Percentiles rank a stretch among this genome's conserved stretches.
phyloP scores from a whole-genome alignment of 139 green algal genomes.

The Chlorella ohadii region DNA sequence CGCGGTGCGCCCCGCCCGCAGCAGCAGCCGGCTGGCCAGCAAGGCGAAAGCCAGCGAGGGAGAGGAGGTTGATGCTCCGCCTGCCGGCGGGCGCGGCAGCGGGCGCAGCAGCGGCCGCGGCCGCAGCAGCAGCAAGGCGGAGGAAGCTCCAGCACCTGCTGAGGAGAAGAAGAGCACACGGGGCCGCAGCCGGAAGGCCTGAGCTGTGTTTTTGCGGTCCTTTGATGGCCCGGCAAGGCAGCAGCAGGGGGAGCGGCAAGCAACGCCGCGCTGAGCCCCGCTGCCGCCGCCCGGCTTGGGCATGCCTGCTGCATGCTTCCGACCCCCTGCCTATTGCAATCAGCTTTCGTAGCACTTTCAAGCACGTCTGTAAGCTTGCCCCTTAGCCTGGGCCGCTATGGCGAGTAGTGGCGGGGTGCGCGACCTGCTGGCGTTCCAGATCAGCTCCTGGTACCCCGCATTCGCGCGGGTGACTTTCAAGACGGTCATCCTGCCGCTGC shows the following conservation, averaged over 20 bases:
- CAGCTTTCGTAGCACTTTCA: background rate
- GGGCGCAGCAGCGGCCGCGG: conserved; percentile 20
- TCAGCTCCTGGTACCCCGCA: conserved; percentile 60
- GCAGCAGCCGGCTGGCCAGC: conserved; percentile 11
- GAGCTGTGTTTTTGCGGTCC: background rate
- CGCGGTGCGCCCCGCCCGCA: background rate
- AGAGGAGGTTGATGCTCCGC: background rate
- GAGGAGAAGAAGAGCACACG: conserved; percentile 2
- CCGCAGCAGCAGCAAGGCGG: conserved; percentile 7
- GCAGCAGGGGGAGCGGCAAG: background rate
- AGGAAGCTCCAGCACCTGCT: background rate
- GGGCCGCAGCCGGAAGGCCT: background rate
- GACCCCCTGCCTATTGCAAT: background rate
- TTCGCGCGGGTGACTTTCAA: conserved; percentile 48
- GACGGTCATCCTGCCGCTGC: conserved; percentile 56
- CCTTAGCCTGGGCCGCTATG: conserved; percentile 2
- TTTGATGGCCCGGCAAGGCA: no score
- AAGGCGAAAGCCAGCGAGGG: background rate
- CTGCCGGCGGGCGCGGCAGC: background rate
- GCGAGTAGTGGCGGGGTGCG: conserved; percentile 1
- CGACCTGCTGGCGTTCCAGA: conserved; percentile 56
- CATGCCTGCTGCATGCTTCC: background rate
- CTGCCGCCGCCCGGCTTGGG: background rate
- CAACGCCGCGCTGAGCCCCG: background rate
- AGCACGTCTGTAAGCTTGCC: background rate